Base-by-base conservation (phyloP, 805 yeast species). In the Lachancea sp. region DNA sequence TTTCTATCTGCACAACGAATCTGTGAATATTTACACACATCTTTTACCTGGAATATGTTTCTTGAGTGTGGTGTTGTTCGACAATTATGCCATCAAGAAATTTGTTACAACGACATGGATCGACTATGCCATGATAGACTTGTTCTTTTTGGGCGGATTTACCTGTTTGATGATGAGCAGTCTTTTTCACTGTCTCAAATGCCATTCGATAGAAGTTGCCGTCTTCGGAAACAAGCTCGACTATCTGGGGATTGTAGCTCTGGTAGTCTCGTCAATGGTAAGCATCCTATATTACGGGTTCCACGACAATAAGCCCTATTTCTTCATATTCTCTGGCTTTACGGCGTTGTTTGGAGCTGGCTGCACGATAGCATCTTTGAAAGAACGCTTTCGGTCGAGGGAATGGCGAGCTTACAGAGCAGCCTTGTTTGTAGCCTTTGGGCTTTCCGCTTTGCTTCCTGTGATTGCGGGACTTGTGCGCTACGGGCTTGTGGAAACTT, bases 351-450 rank as follows among this genome's bases (percentile, higher is more conserved):
- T 87, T 13, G 96, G 95, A 0, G 32, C 66, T 0, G 62, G 74
- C 1, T 87, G 95, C 54, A 73, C 83, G 0, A 57, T 72, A 0
- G 70, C 85, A 29, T 83, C 93, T 0, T 65, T 87, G 48, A 71
- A 76, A 45, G 80, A 82, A 4, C 72, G 70, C 48, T 89, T 90
- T 58, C 70, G 87, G n/a, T 64, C 82, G 3, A 75, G 83, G 4
- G 73, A 69, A 26, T 88, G 86, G 81, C 74, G 96, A 31, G 80
- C 90, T 1, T 75, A 77, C 46, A 69, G 97, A 43, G 91, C 96
- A 0, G 51, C 73, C 1, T 78, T 89, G 78, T 89, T 89, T 64
- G 81, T 89, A 8, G 54, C 74, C 2, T 89, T 90, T 66, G 96
- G 96, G 0, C 68, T 87, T 17, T 78, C 88, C 1, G 91, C 93